Percentiles rank a stretch among this genome's conserved stretches.
Conservation (phyloP, 2,329 filamentous ascomycete genomes). For the Phaeophleospora eucalypticola region DNA sequence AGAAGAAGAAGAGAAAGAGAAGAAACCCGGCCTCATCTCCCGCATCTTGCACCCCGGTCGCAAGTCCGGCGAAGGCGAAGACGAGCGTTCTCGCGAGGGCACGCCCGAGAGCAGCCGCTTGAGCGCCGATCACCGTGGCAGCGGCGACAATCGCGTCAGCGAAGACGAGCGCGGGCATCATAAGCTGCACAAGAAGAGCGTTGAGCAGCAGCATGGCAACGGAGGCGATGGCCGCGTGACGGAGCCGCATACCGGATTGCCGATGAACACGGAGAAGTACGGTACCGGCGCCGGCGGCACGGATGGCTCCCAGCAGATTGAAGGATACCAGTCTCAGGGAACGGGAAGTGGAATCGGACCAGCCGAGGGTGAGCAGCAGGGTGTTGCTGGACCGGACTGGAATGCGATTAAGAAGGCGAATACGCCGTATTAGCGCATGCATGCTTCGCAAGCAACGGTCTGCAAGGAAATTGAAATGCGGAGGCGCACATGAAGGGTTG, state of each 20-base stretch:
- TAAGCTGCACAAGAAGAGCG: slow-evolving; percentile 10
- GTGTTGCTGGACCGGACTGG: slow-evolving; percentile 9
- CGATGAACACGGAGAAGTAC: slow-evolving; percentile 39
- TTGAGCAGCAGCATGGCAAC: not conserved
- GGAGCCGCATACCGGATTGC: slow-evolving; percentile 39
- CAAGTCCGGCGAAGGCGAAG: slow-evolving; percentile 4
- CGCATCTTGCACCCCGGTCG: slow-evolving; percentile 26
- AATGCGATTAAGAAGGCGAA: slow-evolving; percentile 9
- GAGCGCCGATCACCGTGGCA: not conserved
- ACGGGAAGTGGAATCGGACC: not conserved
- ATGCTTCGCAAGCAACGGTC: too few species aligned
- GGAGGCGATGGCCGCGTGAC: slow-evolving; percentile 26
- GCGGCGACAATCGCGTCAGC: not conserved
- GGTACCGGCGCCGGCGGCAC: slow-evolving; percentile 38
- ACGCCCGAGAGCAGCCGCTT: too few species aligned
- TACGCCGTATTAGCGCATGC: slow-evolving; percentile 5
- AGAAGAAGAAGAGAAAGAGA: slow-evolving; percentile 19
- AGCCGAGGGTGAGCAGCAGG: slow-evolving; percentile 1
- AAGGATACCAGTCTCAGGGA: slow-evolving; percentile 22
- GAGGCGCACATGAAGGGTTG: too few species aligned
- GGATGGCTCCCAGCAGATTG: slow-evolving; percentile 32
- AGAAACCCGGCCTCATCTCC: slow-evolving; percentile 29
- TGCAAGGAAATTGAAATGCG: too few species aligned
- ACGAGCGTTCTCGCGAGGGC: not conserved
- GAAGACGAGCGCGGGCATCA: slow-evolving; percentile 3